Evolutionary conservation across 345 rosid species (phyloP), one percentile per base, ranked within the genome.

Genomic region (Leavenworthia alabamica): DNA sequence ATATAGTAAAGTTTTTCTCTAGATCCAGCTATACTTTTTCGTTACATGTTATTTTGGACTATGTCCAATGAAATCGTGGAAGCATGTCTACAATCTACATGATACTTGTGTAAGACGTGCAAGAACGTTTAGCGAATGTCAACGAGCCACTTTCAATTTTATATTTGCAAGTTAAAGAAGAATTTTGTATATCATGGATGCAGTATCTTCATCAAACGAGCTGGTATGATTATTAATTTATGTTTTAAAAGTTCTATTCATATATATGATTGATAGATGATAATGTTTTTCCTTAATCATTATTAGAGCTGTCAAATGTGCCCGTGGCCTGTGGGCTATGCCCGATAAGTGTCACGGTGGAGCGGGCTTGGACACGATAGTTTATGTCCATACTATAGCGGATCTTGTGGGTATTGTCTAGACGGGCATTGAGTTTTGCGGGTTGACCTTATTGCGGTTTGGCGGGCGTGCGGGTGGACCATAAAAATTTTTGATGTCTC

Each of bases 81-180:
- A 48, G 36, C 66, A 62, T 48, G 56, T 47, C 12, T n/a, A n/a
- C n/a, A n/a, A n/a, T n/a, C n/a, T n/a, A n/a, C n/a, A n/a, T n/a
- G n/a, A 17, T 46, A 13, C 23, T 5, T 1, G 11, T 31, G 20
- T 47, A 7, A 36, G 56, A 61, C 66, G 66, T 61, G 66, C 66
- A 23, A 8, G 46, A 36, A 61, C 56, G 65, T 66, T 66, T 33
- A 3, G 46, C 16, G 4, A 44, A 23, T 13, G 62, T 55, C 56
- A 66, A 66, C 63, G 29, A 66, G 48, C 40, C 8, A 37, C 3
- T 36, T n/a, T 15, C 33, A 0, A 16, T 12, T 46, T 11, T 45
- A 1, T 66, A 52, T 36, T 16, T 27, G 16, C 24, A 7, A 12
- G 3, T 40, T 22, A 5, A 39, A 14, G 19, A 33, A 3, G 20